Evolutionary conservation across 2,329 filamentous ascomycete genomes (phyloP), one percentile per base, ranked within the genome.

Genomic region (Botryotinia globosa): DNA sequence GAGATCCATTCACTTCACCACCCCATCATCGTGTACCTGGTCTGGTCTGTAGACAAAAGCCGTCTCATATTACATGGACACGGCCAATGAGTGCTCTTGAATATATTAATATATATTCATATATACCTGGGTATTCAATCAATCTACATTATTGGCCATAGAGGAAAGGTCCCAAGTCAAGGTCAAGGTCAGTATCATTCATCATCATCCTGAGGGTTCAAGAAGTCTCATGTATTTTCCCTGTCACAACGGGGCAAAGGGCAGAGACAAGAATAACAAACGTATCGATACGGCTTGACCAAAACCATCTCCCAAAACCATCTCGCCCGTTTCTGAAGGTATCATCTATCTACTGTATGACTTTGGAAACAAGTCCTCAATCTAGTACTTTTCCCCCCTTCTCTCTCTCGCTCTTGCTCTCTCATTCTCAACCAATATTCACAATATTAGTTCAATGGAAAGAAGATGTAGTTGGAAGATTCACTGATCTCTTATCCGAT

Each of bases 11-110:
- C 14, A 61, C 44, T 48, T 34, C 14, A 61, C 44, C 22, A 51
- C 25, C 3, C 37, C 63, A 51, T 20, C 63, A 48, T 37, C 14
- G 44, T 56, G n/a, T 56, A 56, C 51, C 51, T 56, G 10, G 45
- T n/a, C n/a, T n/a, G n/a, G n/a, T n/a, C n/a, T n/a, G n/a, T 32
- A 18, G 20, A 22, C 25, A 18, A 68, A 68, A 22, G n/a, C 37
- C 39, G 22, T 39, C 54, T 69, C 54, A 59, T 42, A n/a, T n/a
- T 69, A 29, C 32, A 44, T 61, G 29, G 54, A 69, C 10, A n/a
- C 12, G 32, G 37, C 67, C 67, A 69, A 69, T 69, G 32, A 29
- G 12, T 37, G 59, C 7, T 56, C 65, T 54, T 22, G 65, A 68
- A 29, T 68, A 42, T 54, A 29, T 42, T 68, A 29, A 44, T 10